phyloP scores from a whole-genome alignment of 768 basidiomycete species.

The Mycena albidolilacea region DNA sequence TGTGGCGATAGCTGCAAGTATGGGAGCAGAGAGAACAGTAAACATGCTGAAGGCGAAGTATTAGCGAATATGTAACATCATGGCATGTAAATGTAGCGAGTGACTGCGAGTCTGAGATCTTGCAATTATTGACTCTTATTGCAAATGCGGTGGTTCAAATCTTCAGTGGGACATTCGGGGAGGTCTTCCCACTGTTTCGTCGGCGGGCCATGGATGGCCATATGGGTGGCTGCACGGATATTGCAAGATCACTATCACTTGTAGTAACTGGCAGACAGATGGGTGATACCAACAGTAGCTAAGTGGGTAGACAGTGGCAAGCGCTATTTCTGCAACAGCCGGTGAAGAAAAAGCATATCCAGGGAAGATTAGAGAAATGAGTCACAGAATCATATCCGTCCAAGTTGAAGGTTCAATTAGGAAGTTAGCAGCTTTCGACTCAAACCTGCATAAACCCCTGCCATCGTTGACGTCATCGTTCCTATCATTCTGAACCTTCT shows the following conservation, averaged over 20 bases:
- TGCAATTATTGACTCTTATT: too few species aligned
- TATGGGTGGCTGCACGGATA: too few species aligned
- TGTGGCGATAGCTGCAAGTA: slow-evolving; percentile 28
- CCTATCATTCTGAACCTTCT: not conserved
- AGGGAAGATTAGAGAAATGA: not conserved
- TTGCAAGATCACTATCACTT: too few species aligned
- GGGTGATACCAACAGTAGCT: not conserved
- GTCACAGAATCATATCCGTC: not conserved
- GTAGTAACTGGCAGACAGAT: not conserved
- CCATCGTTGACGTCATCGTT: not conserved
- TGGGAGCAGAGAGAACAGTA: slow-evolving; percentile 10
- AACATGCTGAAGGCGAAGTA: slow-evolving; percentile 26
- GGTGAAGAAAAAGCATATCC: too few species aligned
- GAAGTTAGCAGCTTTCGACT: not conserved
- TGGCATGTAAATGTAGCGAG: not conserved
- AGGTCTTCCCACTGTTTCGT: too few species aligned
- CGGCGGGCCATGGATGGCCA: too few species aligned
- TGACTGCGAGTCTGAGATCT: not conserved
- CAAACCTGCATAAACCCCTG: too few species aligned
- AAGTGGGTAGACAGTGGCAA: too few species aligned
- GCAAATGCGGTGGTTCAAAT: too few species aligned
- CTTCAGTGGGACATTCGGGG: too few species aligned
- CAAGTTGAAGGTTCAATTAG: not conserved
- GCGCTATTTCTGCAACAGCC: too few species aligned
- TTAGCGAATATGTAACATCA: slow-evolving; percentile 24